These are phyloP conservation scores for Neoboletus subvelutipes DNA, from an alignment of 768 basidiomycete genomes.

Conservation along the genomic window DNA sequence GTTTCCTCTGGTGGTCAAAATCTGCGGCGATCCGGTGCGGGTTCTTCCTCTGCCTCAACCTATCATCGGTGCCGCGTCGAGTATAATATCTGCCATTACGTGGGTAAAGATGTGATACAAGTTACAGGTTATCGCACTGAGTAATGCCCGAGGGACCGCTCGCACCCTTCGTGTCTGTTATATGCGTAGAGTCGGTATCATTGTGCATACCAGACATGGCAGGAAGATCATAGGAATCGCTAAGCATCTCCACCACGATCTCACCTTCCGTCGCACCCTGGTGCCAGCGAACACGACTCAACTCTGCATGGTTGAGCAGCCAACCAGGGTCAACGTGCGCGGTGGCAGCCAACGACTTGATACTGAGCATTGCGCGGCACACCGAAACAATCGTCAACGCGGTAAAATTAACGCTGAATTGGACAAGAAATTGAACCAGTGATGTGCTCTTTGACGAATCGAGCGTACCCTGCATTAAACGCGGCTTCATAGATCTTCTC, in stretches of 20 bases:
- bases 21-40: no score
- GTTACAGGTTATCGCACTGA: background rate
- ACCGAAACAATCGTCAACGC: conserved; percentile 28
- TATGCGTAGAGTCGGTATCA: background rate
- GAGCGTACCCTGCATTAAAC: conserved; percentile 10
- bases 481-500: conserved; percentile 12
- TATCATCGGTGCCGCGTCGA: background rate
- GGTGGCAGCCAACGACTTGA: conserved; percentile 42
- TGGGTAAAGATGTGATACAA: background rate
- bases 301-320: conserved; percentile 46
- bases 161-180: background rate
- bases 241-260: conserved; percentile 23
- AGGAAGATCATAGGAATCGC: conserved; percentile 2
- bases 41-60: background rate
- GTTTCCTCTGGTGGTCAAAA: no score
- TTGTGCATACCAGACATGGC: background rate
- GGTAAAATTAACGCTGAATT: conserved; percentile 1
- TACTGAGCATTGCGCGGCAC: conserved; percentile 40
- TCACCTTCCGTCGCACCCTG: conserved; percentile 38
- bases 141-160: background rate
- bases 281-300: conserved; percentile 43
- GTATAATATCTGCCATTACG: background rate
- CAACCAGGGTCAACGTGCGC: conserved; percentile 42
- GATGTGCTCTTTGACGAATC: background rate
- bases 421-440: background rate